These are phyloP conservation scores for Podospora sp. DNA, from an alignment of 495 filamentous ascomycete species.

Conservation along the genomic window DNA sequence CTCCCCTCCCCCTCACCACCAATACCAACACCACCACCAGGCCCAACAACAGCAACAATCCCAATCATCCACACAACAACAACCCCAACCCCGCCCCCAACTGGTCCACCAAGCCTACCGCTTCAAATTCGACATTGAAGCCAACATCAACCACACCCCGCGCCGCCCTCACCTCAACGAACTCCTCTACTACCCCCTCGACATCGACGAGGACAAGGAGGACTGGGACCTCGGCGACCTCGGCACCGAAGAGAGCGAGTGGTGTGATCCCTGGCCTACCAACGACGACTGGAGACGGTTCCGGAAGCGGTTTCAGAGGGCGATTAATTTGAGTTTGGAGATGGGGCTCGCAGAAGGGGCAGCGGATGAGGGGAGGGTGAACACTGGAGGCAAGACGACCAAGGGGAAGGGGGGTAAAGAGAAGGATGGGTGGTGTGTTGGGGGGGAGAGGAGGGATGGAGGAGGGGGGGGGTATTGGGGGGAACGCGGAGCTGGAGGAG, in stretches of 20 bases:
- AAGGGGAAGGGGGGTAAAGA: constrained; percentile 1
- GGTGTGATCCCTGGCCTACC: constrained; percentile 44
- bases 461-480: background rate
- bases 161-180: constrained; percentile 48
- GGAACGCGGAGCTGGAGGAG: background rate
- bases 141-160: constrained; percentile 50
- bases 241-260: constrained; percentile 35
- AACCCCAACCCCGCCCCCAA: constrained; percentile 18
- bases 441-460: background rate
- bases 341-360: constrained; percentile 11
- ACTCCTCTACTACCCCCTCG: constrained; percentile 47
- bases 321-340: constrained; percentile 36
- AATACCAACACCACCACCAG: constrained; percentile 13
- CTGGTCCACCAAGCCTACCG: constrained; percentile 52
- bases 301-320: constrained; percentile 38
- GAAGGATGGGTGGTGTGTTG: background rate
- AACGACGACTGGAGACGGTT: constrained; percentile 46
- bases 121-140: constrained; percentile 52
- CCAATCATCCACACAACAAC: background rate
- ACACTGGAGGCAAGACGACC: background rate
- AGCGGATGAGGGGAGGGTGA: constrained; percentile 13
- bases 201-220: constrained; percentile 38
- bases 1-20: constrained; percentile 10
- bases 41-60: constrained; percentile 19
- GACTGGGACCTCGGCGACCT: constrained; percentile 29